phyloP scores from a whole-genome alignment of 371 early-diverging fungal species.

The Mortierella sp. region DNA sequence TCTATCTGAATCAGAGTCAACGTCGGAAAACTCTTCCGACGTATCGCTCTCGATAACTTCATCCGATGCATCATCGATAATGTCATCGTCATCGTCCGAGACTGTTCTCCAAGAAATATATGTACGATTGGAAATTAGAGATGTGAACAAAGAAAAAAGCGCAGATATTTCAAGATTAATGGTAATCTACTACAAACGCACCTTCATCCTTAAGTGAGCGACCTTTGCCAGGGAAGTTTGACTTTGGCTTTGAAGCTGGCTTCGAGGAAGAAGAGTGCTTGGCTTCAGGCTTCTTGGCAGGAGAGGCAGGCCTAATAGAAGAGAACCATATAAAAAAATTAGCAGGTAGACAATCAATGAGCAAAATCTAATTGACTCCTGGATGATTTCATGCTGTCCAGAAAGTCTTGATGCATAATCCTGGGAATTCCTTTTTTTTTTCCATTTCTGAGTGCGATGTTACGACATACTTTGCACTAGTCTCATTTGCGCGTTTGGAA shows the following conservation, averaged over 20 bases:
- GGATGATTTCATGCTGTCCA: background rate
- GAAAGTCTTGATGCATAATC: background rate
- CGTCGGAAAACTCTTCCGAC: conserved; percentile 52
- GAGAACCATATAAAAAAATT: background rate
- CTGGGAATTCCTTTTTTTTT: background rate
- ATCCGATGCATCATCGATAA: conserved; percentile 40
- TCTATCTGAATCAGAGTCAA: conserved; percentile 52
- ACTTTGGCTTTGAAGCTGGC: conserved; percentile 33
- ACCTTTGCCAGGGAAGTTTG: conserved; percentile 55
- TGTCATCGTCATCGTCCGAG: conserved; percentile 39
- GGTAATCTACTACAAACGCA: background rate
- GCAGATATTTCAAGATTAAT: background rate
- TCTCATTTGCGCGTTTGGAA: conserved; percentile 37
- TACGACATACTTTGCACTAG: conserved; percentile 15
- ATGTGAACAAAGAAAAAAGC: background rate
- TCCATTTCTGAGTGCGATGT: background rate
- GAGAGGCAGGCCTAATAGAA: conserved; percentile 15
- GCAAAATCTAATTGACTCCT: no score
- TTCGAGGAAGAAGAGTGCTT: conserved; percentile 21
- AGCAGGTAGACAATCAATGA: background rate
- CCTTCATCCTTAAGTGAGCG: conserved; percentile 31
- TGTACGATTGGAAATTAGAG: background rate
- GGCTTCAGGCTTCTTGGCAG: conserved; percentile 32
- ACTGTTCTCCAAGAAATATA: background rate
- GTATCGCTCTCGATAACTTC: conserved; percentile 37